Conservation (phyloP, 768 basidiomycete species). For the Cubamyces lactineus region DNA sequence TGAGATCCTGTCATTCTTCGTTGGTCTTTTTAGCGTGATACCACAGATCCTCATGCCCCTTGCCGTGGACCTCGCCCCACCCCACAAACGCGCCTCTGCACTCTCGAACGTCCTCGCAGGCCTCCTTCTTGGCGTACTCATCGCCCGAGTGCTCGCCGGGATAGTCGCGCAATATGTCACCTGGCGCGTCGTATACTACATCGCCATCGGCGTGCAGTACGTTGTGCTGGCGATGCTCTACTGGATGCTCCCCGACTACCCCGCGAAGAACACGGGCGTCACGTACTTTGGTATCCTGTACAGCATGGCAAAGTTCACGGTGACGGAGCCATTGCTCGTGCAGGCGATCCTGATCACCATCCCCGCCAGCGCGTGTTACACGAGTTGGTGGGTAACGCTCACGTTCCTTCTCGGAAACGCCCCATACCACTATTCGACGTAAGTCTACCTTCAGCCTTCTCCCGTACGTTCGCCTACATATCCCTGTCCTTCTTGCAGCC, state of each 20-base stretch:
- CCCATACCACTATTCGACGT: conserved; percentile 79
- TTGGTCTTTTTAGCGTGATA: conserved; percentile 71
- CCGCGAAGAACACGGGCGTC: conserved; percentile 67
- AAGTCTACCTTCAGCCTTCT: conserved; percentile 21
- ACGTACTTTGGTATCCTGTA: conserved; percentile 70
- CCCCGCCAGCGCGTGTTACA: conserved; percentile 58
- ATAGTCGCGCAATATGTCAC: conserved; percentile 71
- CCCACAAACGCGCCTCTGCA: conserved; percentile 70
- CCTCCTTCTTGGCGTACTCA: conserved; percentile 73
- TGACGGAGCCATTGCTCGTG: conserved; percentile 79
- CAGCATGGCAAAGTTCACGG: conserved; percentile 76
- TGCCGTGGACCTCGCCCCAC: conserved; percentile 82
- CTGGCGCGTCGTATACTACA: conserved; percentile 79
- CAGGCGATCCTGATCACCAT: conserved; percentile 68
- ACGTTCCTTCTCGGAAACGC: conserved; percentile 81
- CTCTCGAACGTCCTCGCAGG: conserved; percentile 71
- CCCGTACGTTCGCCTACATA: neutral
- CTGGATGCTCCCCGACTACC: conserved; percentile 79
- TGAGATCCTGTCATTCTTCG: conserved; percentile 68
- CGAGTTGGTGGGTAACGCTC: conserved; percentile 54
- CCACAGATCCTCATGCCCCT: conserved; percentile 76
- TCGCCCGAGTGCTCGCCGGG: conserved; percentile 76
- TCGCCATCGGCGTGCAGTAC: conserved; percentile 72
- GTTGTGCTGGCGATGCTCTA: conserved; percentile 62
- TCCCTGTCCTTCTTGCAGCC: conserved; percentile 33